A percentile compares a stretch with the other conserved stretches of the same genome.
These are phyloP conservation scores for Tripterygium wilfordii DNA, from an alignment of 177 flowering plant species.

Conservation along the genomic window DNA sequence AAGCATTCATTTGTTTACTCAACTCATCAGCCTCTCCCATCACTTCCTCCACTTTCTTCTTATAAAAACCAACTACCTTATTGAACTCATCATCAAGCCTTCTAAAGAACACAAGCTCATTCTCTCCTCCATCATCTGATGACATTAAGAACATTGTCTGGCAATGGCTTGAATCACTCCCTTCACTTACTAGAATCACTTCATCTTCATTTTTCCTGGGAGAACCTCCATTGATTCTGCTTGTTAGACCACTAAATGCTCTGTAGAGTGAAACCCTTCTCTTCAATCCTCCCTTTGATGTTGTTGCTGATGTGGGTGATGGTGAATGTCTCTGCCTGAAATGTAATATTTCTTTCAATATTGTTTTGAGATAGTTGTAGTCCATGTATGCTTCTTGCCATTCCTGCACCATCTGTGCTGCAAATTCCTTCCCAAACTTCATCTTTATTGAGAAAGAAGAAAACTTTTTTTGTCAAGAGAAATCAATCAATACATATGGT, in stretches of 20 bases:
- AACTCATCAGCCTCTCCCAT: conserved; percentile 29
- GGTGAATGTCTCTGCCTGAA: conserved; percentile 17
- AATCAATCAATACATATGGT: too few species aligned
- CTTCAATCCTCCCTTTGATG: conserved; percentile 7
- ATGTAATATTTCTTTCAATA: conserved; percentile 26
- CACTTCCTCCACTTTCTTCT: conserved; percentile 23
- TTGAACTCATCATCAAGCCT: conserved; percentile 40
- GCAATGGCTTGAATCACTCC: conserved; percentile 10
- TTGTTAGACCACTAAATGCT: conserved; percentile 40
- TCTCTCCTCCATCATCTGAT: conserved; percentile 23
- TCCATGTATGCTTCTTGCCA: conserved; percentile 64
- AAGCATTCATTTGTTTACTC: conserved; percentile 34
- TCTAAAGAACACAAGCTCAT: conserved; percentile 26
- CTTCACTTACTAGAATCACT: conserved; percentile 21
- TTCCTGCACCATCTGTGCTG: conserved; percentile 55
- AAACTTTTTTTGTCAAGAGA: too few species aligned
- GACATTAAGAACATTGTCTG: conserved; percentile 29
- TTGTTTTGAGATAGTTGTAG: conserved; percentile 36
- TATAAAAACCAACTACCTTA: conserved; percentile 29
- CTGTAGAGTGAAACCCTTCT: conserved; percentile 28
- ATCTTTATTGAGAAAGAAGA: too few species aligned
- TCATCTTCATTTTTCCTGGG: conserved; percentile 26
- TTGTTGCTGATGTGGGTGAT: neutral
- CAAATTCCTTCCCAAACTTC: conserved; percentile 64
- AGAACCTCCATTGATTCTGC: conserved; percentile 10